Base-by-base conservation (phyloP, 805 yeast species). In the Candida nonsorbophila region DNA sequence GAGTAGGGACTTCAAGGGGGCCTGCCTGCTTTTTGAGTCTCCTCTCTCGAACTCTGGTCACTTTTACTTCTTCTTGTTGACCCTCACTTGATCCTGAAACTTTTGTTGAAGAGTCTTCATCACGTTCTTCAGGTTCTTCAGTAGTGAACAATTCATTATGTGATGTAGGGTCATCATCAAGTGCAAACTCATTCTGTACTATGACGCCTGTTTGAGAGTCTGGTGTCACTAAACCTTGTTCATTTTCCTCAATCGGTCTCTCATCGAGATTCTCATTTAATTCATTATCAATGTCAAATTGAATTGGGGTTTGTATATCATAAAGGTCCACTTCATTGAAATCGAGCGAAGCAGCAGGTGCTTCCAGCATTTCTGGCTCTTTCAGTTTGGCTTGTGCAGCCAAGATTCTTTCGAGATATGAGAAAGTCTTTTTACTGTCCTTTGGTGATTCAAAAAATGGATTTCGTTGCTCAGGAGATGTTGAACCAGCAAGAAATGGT, bases 381-480 rank as follows among this genome's bases (percentile, higher is more conserved):
- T 4, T 21, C 14, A 21, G 12, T 9, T 21, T 27, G 7, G 40
- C 36, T 20, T 42, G 49, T 3, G 45, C 37, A 5, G 49, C 55
- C 9, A 58, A 32, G 14, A 58, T 57, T 20, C 50, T 47, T 28
- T 59, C 62, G 10, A 59, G 41, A 36, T 56, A 59, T 2, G 62
- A 55, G 24, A 40, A 30, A 4, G 32, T 25, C 27, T 30, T 35
- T 12, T 18, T n/a, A n/a, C n/a, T n/a, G n/a, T n/a, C n/a, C n/a
- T n/a, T n/a, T n/a, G n/a, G n/a, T n/a, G n/a, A n/a, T n/a, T n/a
- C n/a, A n/a, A n/a, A n/a, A n/a, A n/a, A n/a, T n/a, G n/a, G n/a
- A n/a, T n/a, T n/a, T n/a, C n/a, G n/a, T n/a, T n/a, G 27, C 11
- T 10, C 10, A 5, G 27, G 21, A 17, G n/a, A n/a, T n/a, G n/a